These are phyloP conservation scores for Acaromyces ingoldii DNA, from an alignment of 1,284 basidiomycete species.

Conservation along the genomic window DNA sequence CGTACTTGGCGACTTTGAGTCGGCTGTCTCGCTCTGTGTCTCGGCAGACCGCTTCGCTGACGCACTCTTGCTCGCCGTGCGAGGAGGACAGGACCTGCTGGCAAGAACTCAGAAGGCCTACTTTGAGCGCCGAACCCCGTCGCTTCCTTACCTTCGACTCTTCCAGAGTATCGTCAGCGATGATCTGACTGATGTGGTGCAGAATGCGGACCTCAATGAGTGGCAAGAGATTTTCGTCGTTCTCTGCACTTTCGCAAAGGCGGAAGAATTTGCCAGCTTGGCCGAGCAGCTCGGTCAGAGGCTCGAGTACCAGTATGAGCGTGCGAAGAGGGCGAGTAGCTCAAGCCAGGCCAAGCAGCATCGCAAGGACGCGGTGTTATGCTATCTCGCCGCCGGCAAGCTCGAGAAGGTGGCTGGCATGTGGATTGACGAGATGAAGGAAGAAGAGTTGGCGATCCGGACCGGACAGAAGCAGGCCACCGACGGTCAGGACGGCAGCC, in stretches of 20 bases:
- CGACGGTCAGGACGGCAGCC: conserved; percentile 14
- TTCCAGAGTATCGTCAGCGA: conserved; percentile 93
- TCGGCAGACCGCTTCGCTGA: conserved; percentile 87
- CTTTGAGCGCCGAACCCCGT: conserved; percentile 73
- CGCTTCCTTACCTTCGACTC: conserved; percentile 81
- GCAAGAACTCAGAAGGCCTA: conserved; percentile 86
- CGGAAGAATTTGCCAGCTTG: conserved; percentile 76
- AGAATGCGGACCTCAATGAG: conserved; percentile 88
- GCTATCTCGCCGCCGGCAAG: conserved; percentile 76
- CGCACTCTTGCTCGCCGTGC: conserved; percentile 85
- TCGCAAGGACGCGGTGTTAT: conserved; percentile 84
- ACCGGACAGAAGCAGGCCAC: conserved; percentile 12
- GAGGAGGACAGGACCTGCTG: conserved; percentile 83
- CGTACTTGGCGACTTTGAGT: conserved; percentile 88
- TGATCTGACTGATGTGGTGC: conserved; percentile 85
- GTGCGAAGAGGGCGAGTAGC: not conserved
- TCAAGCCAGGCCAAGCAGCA: conserved; percentile 57
- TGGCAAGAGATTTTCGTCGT: conserved; percentile 98
- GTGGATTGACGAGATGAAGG: conserved; percentile 84
- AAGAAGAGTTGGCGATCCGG: conserved; percentile 65
- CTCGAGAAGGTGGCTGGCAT: conserved; percentile 85
- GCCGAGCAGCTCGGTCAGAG: conserved; percentile 88
- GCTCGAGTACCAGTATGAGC: conserved; percentile 71
- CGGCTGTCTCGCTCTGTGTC: conserved; percentile 85
- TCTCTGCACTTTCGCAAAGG: conserved; percentile 84